phyloP scores from a whole-genome alignment of 2,329 filamentous ascomycete species.

The Trichoderma guizhouense region DNA sequence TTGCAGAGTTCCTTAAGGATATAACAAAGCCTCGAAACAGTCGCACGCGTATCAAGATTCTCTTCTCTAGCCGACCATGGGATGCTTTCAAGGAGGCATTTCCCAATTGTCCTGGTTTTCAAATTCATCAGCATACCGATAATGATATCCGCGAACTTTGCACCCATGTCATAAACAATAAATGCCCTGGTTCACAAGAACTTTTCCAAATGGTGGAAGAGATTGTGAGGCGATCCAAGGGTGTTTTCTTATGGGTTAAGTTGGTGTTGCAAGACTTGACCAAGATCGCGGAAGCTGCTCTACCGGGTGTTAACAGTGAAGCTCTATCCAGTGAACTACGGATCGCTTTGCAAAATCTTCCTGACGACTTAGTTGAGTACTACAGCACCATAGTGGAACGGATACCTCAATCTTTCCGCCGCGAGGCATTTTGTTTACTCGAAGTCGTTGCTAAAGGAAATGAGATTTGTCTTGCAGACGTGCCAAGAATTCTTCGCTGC shows the following conservation, averaged over 20 bases:
- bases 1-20: neutral
- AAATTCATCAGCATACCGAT: neutral
- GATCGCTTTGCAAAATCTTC: neutral
- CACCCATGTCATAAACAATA: neutral
- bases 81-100: neutral
- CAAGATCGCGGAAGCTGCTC: neutral
- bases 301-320: too few relatives aligned
- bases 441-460: neutral
- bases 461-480: neutral
- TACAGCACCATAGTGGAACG: neutral
- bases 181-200: neutral
- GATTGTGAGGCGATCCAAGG: neutral
- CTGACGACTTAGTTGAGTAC: neutral
- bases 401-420: neutral
- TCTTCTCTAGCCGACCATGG: constrained; percentile 5
- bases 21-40: neutral
- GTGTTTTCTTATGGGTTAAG: constrained; percentile 13
- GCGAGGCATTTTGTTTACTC: constrained; percentile 1
- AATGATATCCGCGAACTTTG: constrained; percentile 8
- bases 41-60: neutral
- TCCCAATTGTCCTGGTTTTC: neutral
- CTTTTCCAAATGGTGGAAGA: neutral
- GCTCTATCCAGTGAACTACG: neutral
- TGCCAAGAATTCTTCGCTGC: neutral
- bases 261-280: neutral